Evolutionary conservation across 805 yeast species (phyloP).

Genomic region (Metschnikowia vanudenii): DNA sequence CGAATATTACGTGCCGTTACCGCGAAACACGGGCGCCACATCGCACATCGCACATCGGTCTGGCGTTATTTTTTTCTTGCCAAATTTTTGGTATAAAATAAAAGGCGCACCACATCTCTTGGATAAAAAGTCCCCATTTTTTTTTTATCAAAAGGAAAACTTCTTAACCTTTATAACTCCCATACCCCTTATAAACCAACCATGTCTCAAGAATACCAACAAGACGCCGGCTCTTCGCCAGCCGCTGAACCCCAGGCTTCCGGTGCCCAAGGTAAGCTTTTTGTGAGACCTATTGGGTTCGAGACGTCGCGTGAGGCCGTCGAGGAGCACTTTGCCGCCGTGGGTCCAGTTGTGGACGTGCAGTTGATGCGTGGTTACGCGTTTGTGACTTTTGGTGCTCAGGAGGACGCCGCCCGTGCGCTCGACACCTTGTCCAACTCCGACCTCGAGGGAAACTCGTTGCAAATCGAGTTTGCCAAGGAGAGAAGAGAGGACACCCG

Average conservation of each 20-base stretch:
- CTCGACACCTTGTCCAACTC: conserved; percentile 45
- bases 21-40: not conserved
- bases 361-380: conserved; percentile 82
- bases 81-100: not conserved
- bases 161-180: too few relatives aligned
- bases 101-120: not conserved
- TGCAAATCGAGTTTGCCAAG: conserved; percentile 55
- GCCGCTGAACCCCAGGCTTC: not conserved
- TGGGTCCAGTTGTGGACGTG: conserved; percentile 67
- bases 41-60: not conserved
- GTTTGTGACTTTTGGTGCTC: conserved; percentile 77
- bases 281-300: conserved; percentile 62
- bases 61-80: not conserved
- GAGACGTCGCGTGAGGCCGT: conserved; percentile 54
- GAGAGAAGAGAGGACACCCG: conserved; percentile 58
- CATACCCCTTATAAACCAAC: too few relatives aligned
- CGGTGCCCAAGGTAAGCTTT: conserved; percentile 27
- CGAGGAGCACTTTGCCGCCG: conserved; percentile 63
- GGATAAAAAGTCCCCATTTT: not conserved
- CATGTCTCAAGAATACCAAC: conserved; percentile 2
- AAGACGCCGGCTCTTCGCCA: conserved; percentile 1
- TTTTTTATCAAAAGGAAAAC: not conserved
- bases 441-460: conserved; percentile 49
- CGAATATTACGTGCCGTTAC: not conserved
- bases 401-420: conserved; percentile 52